These are phyloP conservation scores for Collybia nuda DNA, from an alignment of 768 basidiomycete species.

Conservation along the genomic window DNA sequence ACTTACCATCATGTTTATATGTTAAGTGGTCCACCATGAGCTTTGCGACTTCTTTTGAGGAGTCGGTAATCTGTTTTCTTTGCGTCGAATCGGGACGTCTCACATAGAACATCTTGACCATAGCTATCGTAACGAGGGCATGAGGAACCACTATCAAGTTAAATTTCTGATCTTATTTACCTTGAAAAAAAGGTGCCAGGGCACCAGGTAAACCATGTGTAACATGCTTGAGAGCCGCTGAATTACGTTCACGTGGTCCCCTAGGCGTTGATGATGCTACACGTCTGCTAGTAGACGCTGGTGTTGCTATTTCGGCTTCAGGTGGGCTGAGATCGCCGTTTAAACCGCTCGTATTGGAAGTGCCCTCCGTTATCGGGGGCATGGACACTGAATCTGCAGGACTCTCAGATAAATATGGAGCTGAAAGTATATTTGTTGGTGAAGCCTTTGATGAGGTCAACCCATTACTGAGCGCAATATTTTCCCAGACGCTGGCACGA, in stretches of 20 bases:
- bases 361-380: conserved; percentile 35
- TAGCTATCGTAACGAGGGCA: conserved; percentile 44
- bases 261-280: conserved; percentile 35
- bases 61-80: conserved; percentile 72
- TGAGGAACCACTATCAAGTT: neutral
- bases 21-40: conserved; percentile 73
- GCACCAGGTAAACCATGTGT: conserved; percentile 75
- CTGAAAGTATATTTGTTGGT: conserved; percentile 15
- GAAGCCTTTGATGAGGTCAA: conserved; percentile 51
- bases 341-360: conserved; percentile 28
- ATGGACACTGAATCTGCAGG: conserved; percentile 43
- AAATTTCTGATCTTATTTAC: conserved; percentile 33
- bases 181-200: conserved; percentile 84
- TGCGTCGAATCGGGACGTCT: conserved; percentile 75
- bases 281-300: conserved; percentile 1
- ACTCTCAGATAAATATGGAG: conserved; percentile 44
- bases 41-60: conserved; percentile 67
- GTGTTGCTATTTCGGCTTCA: neutral
- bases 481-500: conserved; percentile 84
- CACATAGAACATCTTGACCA: conserved; percentile 84
- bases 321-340: conserved; percentile 24
- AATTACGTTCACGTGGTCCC: conserved; percentile 60
- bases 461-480: conserved; percentile 69
- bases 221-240: conserved; percentile 75
- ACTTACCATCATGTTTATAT: conserved; percentile 52